Conservation (phyloP, 1,284 basidiomycete species). For the Rhodotorula sp. region DNA sequence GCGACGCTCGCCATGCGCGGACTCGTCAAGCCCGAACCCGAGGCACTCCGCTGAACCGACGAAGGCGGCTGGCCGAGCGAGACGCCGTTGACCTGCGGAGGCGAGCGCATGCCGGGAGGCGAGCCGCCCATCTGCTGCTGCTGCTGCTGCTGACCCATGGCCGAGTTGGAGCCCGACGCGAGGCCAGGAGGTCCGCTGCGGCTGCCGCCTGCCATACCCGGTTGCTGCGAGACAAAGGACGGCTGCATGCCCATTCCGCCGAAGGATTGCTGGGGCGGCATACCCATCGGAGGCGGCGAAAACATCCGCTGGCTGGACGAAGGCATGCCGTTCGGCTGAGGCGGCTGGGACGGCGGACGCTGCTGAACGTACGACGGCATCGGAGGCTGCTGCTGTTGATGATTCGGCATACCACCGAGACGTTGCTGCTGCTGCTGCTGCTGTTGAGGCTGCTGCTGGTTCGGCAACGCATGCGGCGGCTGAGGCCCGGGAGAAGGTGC, state of each 20-base stretch:
- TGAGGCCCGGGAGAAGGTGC: not conserved
- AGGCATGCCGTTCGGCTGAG: constrained; percentile 20
- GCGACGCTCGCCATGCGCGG: constrained; percentile 10
- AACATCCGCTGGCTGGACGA: constrained; percentile 28
- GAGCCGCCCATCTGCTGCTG: not conserved
- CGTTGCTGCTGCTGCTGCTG: constrained; percentile 19
- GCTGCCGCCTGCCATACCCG: not conserved
- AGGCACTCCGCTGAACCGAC: not conserved
- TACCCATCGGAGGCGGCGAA: constrained; percentile 33
- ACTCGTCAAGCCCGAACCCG: constrained; percentile 12
- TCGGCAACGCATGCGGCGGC: constrained; percentile 5
- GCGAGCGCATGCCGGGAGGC: constrained; percentile 8
- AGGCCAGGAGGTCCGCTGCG: not conserved
- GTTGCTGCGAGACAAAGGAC: constrained; percentile 22
- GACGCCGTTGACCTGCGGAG: constrained; percentile 16
- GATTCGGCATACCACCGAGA: constrained; percentile 6
- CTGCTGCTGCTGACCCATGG: not conserved
- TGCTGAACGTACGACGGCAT: constrained; percentile 31
- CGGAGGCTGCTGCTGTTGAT: constrained; percentile 8
- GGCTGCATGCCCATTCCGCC: constrained; percentile 24
- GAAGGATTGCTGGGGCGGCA: constrained; percentile 21
- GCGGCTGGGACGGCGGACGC: constrained; percentile 22
- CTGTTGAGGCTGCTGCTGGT: constrained; percentile 13
- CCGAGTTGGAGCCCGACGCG: not conserved
- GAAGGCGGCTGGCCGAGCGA: constrained; percentile 21